Conservation (phyloP, 2,329 filamentous ascomycete genomes). For the Aspergillus jensenii region DNA sequence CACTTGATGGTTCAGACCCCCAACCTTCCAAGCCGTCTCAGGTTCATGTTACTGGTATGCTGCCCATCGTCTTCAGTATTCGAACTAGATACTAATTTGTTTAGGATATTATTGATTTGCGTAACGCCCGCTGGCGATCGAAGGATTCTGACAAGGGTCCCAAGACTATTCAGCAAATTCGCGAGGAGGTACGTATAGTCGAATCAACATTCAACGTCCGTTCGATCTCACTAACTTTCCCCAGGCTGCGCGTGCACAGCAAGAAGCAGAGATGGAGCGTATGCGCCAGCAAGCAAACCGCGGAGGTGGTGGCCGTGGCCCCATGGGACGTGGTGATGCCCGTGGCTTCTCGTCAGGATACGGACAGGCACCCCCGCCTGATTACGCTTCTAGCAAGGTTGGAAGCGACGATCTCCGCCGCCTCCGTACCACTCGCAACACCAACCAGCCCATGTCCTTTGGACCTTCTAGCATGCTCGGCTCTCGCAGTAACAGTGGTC, state of each 20-base stretch:
- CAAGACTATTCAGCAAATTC: slow-evolving; percentile 92
- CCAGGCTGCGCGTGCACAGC: slow-evolving; percentile 69
- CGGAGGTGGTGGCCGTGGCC: slow-evolving; percentile 68
- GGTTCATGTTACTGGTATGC: slow-evolving; percentile 85
- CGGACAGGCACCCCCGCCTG: slow-evolving; percentile 66
- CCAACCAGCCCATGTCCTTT: slow-evolving; percentile 64
- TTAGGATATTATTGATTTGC: slow-evolving; percentile 79
- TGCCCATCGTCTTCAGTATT: neutral
- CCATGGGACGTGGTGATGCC: slow-evolving; percentile 79
- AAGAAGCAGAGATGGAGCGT: slow-evolving; percentile 72
- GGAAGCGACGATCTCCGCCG: slow-evolving; percentile 88
- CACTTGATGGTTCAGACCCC: slow-evolving; percentile 75
- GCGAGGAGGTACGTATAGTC: slow-evolving; percentile 63
- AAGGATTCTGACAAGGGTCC: slow-evolving; percentile 93
- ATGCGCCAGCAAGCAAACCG: slow-evolving; percentile 52
- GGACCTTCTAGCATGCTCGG: slow-evolving; percentile 85
- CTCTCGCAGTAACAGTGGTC: slow-evolving; percentile 87
- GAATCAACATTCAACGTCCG: neutral
- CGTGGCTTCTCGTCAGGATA: slow-evolving; percentile 76
- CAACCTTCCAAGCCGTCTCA: slow-evolving; percentile 80
- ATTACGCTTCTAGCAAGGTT: slow-evolving; percentile 75
- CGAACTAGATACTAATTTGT: neutral
- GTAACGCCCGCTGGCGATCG: slow-evolving; percentile 73
- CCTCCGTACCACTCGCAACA: slow-evolving; percentile 63
- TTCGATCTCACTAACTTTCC: slow-evolving; percentile 6